Base-by-base conservation (phyloP, 306 rosid species). In the Hippophae gyantsensis region DNA sequence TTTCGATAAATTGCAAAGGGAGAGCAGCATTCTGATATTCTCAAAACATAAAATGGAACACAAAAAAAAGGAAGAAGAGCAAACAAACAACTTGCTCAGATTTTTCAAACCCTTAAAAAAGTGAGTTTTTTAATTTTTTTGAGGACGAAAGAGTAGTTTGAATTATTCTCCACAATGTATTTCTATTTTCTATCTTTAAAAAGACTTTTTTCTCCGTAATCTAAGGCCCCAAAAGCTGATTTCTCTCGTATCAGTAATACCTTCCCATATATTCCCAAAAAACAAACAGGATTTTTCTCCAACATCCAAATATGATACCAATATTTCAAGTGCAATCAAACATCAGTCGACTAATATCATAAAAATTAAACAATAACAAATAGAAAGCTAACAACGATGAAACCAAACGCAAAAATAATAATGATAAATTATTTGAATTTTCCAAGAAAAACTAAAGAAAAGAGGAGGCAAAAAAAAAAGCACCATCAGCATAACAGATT, bases 101-200 rank as follows among this genome's bases (percentile, higher is more conserved):
- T 52, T 61, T 68, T 73, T 32, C 38, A 32, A 32, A 57, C 50
- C 76, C 66, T 82, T 56, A 61, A 74, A 81, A 70, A 77, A 78
- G 60, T 76, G 67, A 79, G 70, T 64, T 67, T 73, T 73, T 59
- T 7, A 41, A 27, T 9, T 41, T 48, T 52, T 57, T 54, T 71
- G 50, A 43, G 48, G 48, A 42, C 4, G 76, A 78, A 76, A 76
- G 41, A 9, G 26, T 69, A 44, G 13, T 77, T 68, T 74, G 76
- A 70, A 87, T 71, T 82, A 56, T 71, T 81, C 86, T 84, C 82
- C 86, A 65, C 86, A 78, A 76, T 64, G 69, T 60, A 51, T 68
- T 62, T 47, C 50, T 13, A 52, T 13, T 50, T 62, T 27, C 70
- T 63, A 58, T 62, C 52, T 48, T 63, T 18, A 66, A 13, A 53